Conservation (phyloP, 2,329 filamentous ascomycete species). For the Fusarium subglutinans region DNA sequence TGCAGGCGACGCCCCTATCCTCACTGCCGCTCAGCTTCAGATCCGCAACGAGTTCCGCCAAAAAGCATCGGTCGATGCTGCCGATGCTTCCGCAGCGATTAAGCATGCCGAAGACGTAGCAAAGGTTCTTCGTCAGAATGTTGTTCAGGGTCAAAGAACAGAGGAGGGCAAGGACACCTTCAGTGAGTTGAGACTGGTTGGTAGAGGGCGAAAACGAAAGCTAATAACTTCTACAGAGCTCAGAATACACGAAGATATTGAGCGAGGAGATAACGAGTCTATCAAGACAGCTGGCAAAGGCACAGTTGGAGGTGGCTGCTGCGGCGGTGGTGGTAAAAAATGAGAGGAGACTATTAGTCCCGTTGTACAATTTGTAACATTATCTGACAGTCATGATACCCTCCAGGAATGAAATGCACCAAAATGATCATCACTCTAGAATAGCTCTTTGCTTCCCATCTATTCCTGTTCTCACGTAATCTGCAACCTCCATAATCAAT, state of each 20-base stretch:
- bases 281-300: slow-evolving; percentile 71
- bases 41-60: slow-evolving; percentile 79
- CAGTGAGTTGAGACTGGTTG: slow-evolving; percentile 52
- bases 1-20: slow-evolving; percentile 74
- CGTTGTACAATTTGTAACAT: slow-evolving; percentile 45
- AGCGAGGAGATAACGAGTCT: slow-evolving; percentile 92
- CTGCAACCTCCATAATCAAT: slow-evolving; percentile 15
- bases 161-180: slow-evolving; percentile 59
- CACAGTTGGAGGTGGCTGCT: slow-evolving; percentile 39
- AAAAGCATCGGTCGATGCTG: slow-evolving; percentile 67
- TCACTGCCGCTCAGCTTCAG: slow-evolving; percentile 75
- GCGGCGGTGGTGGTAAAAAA: slow-evolving; percentile 47
- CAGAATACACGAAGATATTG: slow-evolving; percentile 89
- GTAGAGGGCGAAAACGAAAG: neutral
- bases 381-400: slow-evolving; percentile 46
- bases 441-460: slow-evolving; percentile 12
- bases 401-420: slow-evolving; percentile 38
- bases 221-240: slow-evolving; percentile 67
- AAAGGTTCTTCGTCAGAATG: slow-evolving; percentile 79
- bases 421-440: slow-evolving; percentile 32
- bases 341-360: slow-evolving; percentile 32
- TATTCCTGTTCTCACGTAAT: slow-evolving; percentile 15
- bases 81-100: slow-evolving; percentile 70
- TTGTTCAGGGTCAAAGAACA: slow-evolving; percentile 81
- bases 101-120: slow-evolving; percentile 85